Evolutionary conservation across 345 rosid species (phyloP), one percentile per base, ranked within the genome.

Genomic region (Populus ilicifolia): DNA sequence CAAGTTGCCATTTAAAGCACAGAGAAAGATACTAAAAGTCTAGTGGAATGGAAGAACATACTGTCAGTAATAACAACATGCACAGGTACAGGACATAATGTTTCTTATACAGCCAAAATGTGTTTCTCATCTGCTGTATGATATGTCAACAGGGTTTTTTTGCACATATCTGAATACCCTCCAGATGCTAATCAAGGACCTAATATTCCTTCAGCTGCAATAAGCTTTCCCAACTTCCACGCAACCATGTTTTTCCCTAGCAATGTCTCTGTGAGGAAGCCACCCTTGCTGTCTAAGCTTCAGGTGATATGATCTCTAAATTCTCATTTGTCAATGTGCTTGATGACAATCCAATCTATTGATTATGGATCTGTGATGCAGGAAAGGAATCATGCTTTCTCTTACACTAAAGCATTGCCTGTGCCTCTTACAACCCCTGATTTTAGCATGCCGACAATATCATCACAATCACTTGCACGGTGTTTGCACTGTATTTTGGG

Each of bases 101-200:
- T 29, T 48, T 39, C 64, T 66, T 9, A 14, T 3, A 30, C 38
- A 44, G 67, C 72, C 33, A 69, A 75, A 66, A 23, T 67, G 48
- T 75, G 70, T 67, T 77, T 78, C 80, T 87, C 66, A 82, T 73
- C 61, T 44, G 54, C 79, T 76, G 48, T 6, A 63, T 75, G 46
- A 20, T 82, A 73, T 71, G 9, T 78, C 54, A 69, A 73, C 82
- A 93, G 97, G 98, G 99, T 18, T 96, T 94, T 94, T 83, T 84
- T 96, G 69, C 98, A 91, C 83, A 90, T 94, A 61, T 97, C 92
- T 87, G 98, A 94, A 75, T 96, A 96, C 84, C 97, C 97, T 72
- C 98, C 99, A 10, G 98, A 94, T 90, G 99, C 98, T 79, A 94
- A 94, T 83, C 98, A 94, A 87, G 97, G 99, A 79, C 94, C 88